phyloP scores from a whole-genome alignment of 225 moss, liverwort and hornwort species.

The Neckera pumila region DNA sequence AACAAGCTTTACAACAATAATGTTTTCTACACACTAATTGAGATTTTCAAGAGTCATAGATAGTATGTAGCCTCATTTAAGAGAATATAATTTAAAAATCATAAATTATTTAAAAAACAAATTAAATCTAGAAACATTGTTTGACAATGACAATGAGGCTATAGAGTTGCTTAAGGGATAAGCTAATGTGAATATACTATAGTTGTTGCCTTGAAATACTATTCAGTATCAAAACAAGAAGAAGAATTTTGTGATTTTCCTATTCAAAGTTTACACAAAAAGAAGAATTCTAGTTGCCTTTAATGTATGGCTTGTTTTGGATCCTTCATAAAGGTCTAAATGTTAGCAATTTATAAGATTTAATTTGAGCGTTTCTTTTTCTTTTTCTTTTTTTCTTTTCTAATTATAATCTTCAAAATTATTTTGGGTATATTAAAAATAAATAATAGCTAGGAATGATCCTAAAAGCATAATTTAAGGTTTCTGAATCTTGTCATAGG shows the following conservation, averaged over 20 bases:
- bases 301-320: fast-evolving
- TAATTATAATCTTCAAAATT: neutral
- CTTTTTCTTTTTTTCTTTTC: neutral
- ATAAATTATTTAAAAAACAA: neutral
- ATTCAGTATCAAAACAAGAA: neutral
- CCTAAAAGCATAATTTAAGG: neutral
- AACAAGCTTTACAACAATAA: neutral
- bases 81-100: neutral
- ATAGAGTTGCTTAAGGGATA: neutral
- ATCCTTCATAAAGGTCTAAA: neutral
- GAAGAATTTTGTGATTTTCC: neutral
- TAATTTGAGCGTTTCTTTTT: neutral
- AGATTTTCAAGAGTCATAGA: neutral
- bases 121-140: neutral
- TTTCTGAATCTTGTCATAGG: too few species aligned
- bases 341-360: neutral
- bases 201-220: neutral
- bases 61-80: neutral
- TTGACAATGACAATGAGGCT: neutral
- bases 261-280: neutral
- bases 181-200: neutral
- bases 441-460: neutral
- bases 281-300: fast-evolving
- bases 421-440: neutral
- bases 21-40: neutral